Evolutionary conservation across 1,284 basidiomycete species (phyloP).

Genomic region (Fomitopsis schrenkii): DNA sequence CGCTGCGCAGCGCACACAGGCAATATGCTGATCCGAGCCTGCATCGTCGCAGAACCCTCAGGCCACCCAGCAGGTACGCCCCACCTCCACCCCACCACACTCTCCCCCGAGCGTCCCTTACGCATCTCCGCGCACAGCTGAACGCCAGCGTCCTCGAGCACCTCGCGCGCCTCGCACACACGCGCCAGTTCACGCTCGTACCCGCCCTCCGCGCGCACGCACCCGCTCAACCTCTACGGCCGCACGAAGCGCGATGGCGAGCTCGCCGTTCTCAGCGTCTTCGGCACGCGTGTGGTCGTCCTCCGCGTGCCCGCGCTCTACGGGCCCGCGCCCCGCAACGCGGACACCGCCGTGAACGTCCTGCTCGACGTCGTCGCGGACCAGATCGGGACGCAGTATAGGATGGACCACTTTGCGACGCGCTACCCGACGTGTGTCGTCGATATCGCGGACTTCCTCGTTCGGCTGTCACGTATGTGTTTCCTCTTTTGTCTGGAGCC

Average conservation of each 20-base stretch:
- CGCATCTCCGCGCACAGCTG: conserved; percentile 39
- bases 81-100: background rate
- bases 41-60: conserved; percentile 49
- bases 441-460: conserved; percentile 74
- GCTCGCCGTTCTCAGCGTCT: conserved; percentile 50
- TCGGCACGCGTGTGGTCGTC: conserved; percentile 51
- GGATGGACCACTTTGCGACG: conserved; percentile 85
- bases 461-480: conserved; percentile 54
- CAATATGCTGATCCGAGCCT: conserved; percentile 1
- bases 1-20: background rate
- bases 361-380: conserved; percentile 76
- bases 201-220: conserved; percentile 56
- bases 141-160: conserved; percentile 64
- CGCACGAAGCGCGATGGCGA: conserved; percentile 77
- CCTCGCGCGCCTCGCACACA: conserved; percentile 56
- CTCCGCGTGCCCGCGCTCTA: conserved; percentile 80
- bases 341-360: conserved; percentile 77
- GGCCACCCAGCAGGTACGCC: conserved; percentile 52
- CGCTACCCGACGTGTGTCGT: conserved; percentile 78
- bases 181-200: conserved; percentile 62
- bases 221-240: conserved; percentile 79
- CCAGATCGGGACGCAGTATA: conserved; percentile 73
- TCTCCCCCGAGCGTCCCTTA: background rate
- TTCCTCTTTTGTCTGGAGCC: background rate
- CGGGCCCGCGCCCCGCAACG: conserved; percentile 71